Base-by-base conservation (phyloP, 2,329 filamentous ascomycete genomes). In the Xylaria sp. region DNA sequence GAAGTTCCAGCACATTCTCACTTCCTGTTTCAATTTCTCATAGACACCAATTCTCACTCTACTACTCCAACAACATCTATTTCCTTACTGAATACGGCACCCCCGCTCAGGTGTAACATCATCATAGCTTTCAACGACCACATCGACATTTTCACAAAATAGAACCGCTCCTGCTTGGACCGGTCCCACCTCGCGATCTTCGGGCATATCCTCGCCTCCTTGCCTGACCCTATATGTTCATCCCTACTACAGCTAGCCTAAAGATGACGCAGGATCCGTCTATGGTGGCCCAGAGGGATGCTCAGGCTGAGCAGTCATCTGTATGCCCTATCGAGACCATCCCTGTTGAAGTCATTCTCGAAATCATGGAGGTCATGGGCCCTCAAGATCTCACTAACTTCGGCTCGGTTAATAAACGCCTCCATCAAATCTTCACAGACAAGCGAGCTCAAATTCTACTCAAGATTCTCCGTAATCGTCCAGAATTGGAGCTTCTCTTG, bases 301-400 rank as follows among this genome's bases (percentile, higher is more conserved):
- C 28, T 32, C 61, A 13, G 48, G 15, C 48, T 59, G 68, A 72
- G 64, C 48, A 70, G 69, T 52, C 23, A 60, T 1, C 28, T 0
- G 20, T 18, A 46, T 56, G 52, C 2, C 44, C 59, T 23, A 62
- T 72, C 18, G 39, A 51, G 41, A 28, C 51, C 10, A 12, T 84
- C 56, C 85, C 86, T 0, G 77, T 81, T 2, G 86, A 88, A 73
- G 80, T 86, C 20, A 74, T 86, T 2, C 75, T 87, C 12, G 82
- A 85, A 23, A 83, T 87, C 28, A 85, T 85, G 72, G 81, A 82
- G 37, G 71, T 82, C 20, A 77, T 87, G 60, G 81, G 84, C 64
- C 68, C 86, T 1, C 72, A 77, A 1, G 82, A 81, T 28, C 78
- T 84, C 44, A 81, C 80, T 61, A 78, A 78, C 39, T 78, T 84